Base-by-base conservation (phyloP, 768 basidiomycete genomes). In the Naganishia kalamii region DNA sequence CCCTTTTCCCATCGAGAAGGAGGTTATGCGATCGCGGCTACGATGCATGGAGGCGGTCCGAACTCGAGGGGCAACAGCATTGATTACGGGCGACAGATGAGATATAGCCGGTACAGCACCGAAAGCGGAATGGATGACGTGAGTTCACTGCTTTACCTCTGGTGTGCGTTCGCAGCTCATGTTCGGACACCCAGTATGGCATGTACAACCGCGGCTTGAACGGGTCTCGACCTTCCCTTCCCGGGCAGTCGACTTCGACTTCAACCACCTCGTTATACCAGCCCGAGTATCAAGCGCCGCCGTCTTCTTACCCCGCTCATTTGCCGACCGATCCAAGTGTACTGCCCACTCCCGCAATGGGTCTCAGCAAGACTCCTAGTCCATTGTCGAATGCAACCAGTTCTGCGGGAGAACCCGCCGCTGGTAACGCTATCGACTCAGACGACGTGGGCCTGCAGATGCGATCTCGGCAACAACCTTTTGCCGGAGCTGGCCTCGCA, bases 1-100 rank as follows among this genome's bases (percentile, higher is more conserved):
- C 71, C 68, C 49, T 62, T 77, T 6, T 72, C 72, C 17, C 74
- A 73, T 6, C 60, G 77, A 60, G 77, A 78, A 69, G 77, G 77
- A 17, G 77, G 77, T 17, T 78, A 78, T 68, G 77, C 77, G 4
- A 69, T 78, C 37, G 77, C 77, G 19, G 77, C 77, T 7, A 69
- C 70, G 2, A 69, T 71, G 63, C 64, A 60, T n/a, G 73, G 72
- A 23, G 67, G 73, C 46, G 66, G 63, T 43, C 41, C 70, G 48
- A 68, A 62, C 37, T 70, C 70, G 30, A 70, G 70, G 1, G 70
- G 63, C 30, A 43, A 41, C n/a, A 64, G 40, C 21, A 50, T 33
- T n/a, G 40, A 44, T 44, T 60, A 62, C 46, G 35, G 60, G 29
- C 47, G 67, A 57, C 52, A 65, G 13, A 43, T 63, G 35, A 61